Evolutionary conservation across 768 basidiomycete genomes (phyloP), one percentile per base, ranked within the genome.

Genomic region (Xerocomellus chrysenteron): DNA sequence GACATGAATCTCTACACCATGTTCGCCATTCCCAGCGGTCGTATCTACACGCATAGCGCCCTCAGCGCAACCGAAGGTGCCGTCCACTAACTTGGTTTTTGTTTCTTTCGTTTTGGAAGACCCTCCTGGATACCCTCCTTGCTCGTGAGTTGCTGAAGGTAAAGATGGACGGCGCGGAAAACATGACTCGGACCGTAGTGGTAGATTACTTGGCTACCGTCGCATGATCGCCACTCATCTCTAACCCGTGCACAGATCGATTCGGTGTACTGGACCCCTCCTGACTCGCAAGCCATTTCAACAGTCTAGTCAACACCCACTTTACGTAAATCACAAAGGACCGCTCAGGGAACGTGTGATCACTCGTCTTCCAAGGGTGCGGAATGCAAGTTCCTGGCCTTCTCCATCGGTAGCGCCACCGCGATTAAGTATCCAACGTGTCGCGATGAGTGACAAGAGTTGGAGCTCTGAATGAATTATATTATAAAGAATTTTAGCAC

Each of bases 11-110:
- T 75, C 6, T 78, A 73, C 41, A 63, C 67, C 30, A 71, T 77
- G 63, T 78, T 80, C 44, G 69, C 71, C 3, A 65, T 77, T 17
- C 73, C 77, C 1, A 66, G 77, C 17, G 76, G 77, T 24, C 73
- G 78, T 16, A 77, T 81, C 55, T 39, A 39, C 37, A 39, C 37
- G 37, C 17, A 39, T 9, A 39, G 37, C 8, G 14, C 17, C 8
- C 2, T 39, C 13, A 5, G 33, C 13, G 11, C 33, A 5, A 35
- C 11, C 12, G 4, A 35, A n/a, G 24, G 13, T 33, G 35, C 12
- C 12, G 4, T 33, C 24, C 21, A 10, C n/a, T 28, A 2, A 46
- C 35, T 28, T 32, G 19, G 10, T 8, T 28, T 19, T 17, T 1
- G 12, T 12, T 35, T 35, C 12, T 35, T 35, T 35, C 17, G 14